Evolutionary conservation across 2,329 filamentous ascomycete genomes (phyloP), one percentile per base, ranked within the genome.

Genomic region (Diaporthe aspalathi): DNA sequence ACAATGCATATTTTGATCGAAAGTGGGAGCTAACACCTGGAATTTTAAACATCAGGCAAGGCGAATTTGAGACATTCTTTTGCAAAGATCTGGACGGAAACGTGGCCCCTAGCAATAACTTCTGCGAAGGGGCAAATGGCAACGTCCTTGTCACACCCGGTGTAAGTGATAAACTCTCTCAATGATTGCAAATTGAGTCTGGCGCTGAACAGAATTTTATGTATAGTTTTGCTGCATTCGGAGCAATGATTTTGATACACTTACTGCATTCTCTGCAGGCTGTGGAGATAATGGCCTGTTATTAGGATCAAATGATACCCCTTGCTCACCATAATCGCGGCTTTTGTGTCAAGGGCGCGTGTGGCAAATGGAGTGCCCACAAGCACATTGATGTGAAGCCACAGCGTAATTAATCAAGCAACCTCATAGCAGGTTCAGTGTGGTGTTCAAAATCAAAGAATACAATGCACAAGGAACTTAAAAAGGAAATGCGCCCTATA

Each of bases 41-140:
- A 16, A 9, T 32, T n/a, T 24, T 12, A 8, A 5, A 14, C 22
- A n/a, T 5, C 17, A 62, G 56, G 38, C 56, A 62, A 3, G 38
- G 24, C 11, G 40, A 62, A 29, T 47, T 62, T 20, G 4, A 47
- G 17, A 32, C 56, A 5, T 62, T 62, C 17, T 62, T 62, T 14
- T 62, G 56, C 40, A 45, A 62, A 47, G 40, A 45, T 8, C 8
- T 62, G 17, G 56, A 62, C 24, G 56, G 40, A 3, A 62, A 62
- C 2, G 56, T 62, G 16, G 56, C 40, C n/a, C n/a, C 56, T 17
- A 62, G 56, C 40, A 62, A 47, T n/a, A 62, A 62, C 11, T 62
- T 62, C 40, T 62, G 56, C 40, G 24, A 47, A 62, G 47, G 56
- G 1, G 56, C 56, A 24, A 62, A 62, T 5, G 56, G 56, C 8